Evolutionary conservation across 164 flowering plant genomes (phyloP).

Genomic region (Tetracentron sinense): DNA sequence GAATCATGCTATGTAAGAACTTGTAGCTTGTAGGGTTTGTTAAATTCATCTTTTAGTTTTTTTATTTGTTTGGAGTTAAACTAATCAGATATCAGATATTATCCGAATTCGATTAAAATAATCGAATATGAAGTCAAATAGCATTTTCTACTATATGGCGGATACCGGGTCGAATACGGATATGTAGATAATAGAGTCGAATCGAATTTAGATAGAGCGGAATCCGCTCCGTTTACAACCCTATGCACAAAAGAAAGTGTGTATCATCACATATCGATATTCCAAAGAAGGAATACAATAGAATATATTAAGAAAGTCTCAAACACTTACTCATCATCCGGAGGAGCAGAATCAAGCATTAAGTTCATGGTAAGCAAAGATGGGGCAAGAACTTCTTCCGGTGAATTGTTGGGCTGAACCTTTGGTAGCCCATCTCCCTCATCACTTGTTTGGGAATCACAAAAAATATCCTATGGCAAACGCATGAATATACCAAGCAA

Average conservation of each 20-base stretch:
- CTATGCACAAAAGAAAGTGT: neutral
- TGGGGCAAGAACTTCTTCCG: constrained; percentile 57
- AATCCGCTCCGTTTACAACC: too few species aligned
- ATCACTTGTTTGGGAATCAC: constrained; percentile 41
- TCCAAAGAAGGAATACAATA: neutral
- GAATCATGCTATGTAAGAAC: too few species aligned
- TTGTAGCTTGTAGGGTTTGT: too few species aligned
- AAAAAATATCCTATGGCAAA: constrained; percentile 46
- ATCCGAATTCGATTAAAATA: too few species aligned
- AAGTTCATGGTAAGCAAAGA: constrained; percentile 64
- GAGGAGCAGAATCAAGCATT: constrained; percentile 62
- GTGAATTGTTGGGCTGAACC: constrained; percentile 29
- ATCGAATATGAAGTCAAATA: too few species aligned
- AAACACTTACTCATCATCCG: constrained; percentile 48
- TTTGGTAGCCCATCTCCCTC: constrained; percentile 26
- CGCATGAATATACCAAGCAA: constrained; percentile 11
- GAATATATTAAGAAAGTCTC: neutral
- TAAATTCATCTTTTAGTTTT: too few species aligned
- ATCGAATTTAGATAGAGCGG: too few species aligned
- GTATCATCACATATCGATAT: neutral
- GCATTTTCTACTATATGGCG: too few species aligned
- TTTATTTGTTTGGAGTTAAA: too few species aligned
- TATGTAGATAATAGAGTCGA: too few species aligned
- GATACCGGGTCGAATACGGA: too few species aligned
- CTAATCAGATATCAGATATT: too few species aligned